phyloP scores from a whole-genome alignment of 163 green algal genomes.

The Chlorella variabilis region DNA sequence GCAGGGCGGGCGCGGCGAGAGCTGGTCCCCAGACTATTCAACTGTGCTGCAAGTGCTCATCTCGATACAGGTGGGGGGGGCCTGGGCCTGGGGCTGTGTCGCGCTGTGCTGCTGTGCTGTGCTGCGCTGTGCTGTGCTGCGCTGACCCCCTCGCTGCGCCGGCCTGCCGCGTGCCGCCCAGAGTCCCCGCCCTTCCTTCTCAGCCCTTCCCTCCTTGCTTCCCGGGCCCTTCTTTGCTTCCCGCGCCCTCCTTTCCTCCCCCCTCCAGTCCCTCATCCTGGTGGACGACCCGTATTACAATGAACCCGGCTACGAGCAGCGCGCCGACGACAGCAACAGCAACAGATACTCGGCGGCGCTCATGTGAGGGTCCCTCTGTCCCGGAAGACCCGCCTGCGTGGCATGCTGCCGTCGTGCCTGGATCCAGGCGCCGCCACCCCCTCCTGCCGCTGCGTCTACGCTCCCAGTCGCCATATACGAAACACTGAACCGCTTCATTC shows the following conservation, averaged over 20 bases:
- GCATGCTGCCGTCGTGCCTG: not conserved
- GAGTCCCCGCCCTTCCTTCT: too few species aligned
- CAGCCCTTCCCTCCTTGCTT: not conserved
- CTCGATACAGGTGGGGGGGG: constrained; percentile 71
- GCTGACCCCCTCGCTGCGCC: too few species aligned
- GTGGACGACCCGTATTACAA: constrained; percentile 89
- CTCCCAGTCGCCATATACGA: too few species aligned
- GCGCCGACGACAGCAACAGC: constrained; percentile 7
- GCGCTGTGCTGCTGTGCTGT: not conserved
- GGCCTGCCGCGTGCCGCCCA: too few species aligned
- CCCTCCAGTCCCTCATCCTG: constrained; percentile 71
- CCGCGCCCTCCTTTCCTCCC: not conserved
- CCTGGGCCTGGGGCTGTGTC: not conserved
- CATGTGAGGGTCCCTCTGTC: constrained; percentile 5
- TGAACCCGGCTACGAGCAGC: constrained; percentile 74
- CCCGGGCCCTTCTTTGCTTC: not conserved
- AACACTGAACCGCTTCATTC: too few species aligned
- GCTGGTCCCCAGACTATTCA: constrained; percentile 73
- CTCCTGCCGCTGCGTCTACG: too few species aligned
- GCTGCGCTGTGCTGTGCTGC: too few species aligned
- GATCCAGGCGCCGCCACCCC: not conserved
- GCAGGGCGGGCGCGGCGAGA: constrained; percentile 64
- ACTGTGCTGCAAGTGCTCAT: constrained; percentile 84
- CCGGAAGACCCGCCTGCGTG: not conserved
- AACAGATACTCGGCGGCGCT: constrained; percentile 45